A percentile compares a stretch with the other conserved stretches of the same genome.
Conservation (phyloP, 1,139 yeast species). For the Geotrichum europaeum region DNA sequence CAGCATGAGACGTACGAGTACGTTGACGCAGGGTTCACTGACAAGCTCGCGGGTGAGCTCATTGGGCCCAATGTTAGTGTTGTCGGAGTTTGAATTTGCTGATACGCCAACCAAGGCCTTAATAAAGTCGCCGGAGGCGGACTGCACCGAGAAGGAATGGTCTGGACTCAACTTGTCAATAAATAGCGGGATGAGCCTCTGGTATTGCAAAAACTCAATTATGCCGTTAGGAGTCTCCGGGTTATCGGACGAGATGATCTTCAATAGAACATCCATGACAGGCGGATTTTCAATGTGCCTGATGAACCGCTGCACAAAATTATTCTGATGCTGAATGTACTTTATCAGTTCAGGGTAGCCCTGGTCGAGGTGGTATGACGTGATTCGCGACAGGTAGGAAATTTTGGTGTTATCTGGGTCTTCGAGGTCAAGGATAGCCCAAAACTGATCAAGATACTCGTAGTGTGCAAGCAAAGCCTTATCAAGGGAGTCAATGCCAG, state of each 20-base stretch:
- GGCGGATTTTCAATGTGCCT: conserved; percentile 81
- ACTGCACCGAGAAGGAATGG: conserved; percentile 61
- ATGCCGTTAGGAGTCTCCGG: conserved; percentile 72
- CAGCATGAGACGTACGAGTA: conserved; percentile 75
- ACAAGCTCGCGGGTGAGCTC: conserved; percentile 89
- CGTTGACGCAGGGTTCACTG: conserved; percentile 58
- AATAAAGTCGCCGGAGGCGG: conserved; percentile 91
- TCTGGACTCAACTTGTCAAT: conserved; percentile 55
- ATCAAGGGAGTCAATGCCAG: conserved; percentile 92
- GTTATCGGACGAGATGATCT: conserved; percentile 72
- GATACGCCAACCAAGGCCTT: conserved; percentile 92
- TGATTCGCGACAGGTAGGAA: conserved; percentile 87
- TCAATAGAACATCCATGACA: conserved; percentile 72
- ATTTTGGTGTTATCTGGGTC: conserved; percentile 72
- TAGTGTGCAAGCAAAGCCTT: conserved; percentile 82
- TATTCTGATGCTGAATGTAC: conserved; percentile 59
- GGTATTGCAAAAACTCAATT: conserved; percentile 62
- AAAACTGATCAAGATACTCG: conserved; percentile 58
- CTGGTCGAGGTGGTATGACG: conserved; percentile 88
- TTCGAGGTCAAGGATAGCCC: conserved; percentile 67
- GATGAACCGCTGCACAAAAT: conserved; percentile 62
- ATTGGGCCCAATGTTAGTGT: conserved; percentile 92
- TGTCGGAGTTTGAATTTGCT: conserved; percentile 76
- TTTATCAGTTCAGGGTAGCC: conserved; percentile 77
- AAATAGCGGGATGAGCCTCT: conserved; percentile 53